phyloP scores from a whole-genome alignment of 1,139 yeast species.

The Candida glucosophila region DNA sequence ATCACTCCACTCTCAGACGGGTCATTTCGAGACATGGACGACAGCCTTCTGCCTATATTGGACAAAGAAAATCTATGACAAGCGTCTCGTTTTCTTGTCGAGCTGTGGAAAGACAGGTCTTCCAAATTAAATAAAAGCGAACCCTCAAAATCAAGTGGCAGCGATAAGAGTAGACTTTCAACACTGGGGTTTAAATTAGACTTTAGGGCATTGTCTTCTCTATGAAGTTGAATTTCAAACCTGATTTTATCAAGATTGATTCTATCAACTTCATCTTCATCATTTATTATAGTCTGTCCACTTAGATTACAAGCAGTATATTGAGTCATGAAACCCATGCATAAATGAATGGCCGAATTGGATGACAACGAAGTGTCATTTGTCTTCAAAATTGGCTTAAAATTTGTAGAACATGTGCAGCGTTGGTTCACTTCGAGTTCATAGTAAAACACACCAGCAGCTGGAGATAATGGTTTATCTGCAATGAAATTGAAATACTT shows the following conservation, averaged over 20 bases:
- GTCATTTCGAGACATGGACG: constrained; percentile 26
- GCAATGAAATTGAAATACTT: constrained; percentile 26
- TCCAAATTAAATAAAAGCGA: constrained; percentile 37
- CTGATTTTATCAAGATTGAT: constrained; percentile 24
- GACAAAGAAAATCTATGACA: constrained; percentile 23
- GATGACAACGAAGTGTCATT: constrained; percentile 28
- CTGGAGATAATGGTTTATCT: constrained; percentile 22
- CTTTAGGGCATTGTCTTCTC: constrained; percentile 9
- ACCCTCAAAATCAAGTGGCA: constrained; percentile 34
- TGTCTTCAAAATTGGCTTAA: constrained; percentile 24
- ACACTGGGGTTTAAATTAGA: constrained; percentile 11
- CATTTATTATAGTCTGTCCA: constrained; percentile 8
- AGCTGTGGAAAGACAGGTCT: constrained; percentile 33
- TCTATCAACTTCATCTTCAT: constrained; percentile 6
- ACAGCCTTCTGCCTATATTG: constrained; percentile 30
- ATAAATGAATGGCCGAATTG: constrained; percentile 23
- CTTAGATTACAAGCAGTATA: constrained; percentile 8
- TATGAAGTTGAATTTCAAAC: constrained; percentile 16
- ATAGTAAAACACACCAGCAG: constrained; percentile 29
- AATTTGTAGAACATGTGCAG: constrained; percentile 21
- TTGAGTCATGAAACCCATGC: constrained; percentile 30
- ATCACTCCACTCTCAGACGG: constrained; percentile 22
- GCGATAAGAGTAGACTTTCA: constrained; percentile 16
- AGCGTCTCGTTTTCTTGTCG: constrained; percentile 25
- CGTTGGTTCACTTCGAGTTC: constrained; percentile 29